Evolutionary conservation across 176 grass and related monocot species (phyloP).

Genomic region (Raddia distichophylla): DNA sequence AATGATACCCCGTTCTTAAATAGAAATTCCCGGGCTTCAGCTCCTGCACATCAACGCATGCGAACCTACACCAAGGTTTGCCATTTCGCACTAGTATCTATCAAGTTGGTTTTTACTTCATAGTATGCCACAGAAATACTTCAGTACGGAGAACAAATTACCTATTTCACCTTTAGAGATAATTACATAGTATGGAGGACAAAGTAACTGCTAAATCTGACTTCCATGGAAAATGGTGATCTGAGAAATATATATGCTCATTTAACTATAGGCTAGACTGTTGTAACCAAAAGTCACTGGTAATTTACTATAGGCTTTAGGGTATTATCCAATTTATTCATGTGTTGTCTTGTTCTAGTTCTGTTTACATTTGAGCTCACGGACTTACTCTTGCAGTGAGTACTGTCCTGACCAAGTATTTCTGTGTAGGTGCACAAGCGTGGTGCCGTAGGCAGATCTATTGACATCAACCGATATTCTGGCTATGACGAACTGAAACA

Average conservation of each 20-base stretch:
- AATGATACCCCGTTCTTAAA: constrained; percentile 65
- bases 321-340: constrained; percentile 9
- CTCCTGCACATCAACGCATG: constrained; percentile 67
- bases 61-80: constrained; percentile 85
- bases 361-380: background rate
- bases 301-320: constrained; percentile 3
- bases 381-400: background rate
- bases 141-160: constrained; percentile 11
- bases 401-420: constrained; percentile 18
- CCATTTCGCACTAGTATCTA: constrained; percentile 20
- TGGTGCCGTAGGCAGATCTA: constrained; percentile 81
- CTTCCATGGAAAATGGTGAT: constrained; percentile 13
- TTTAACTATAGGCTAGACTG: background rate
- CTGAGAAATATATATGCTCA: constrained; percentile 12
- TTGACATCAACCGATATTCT: constrained; percentile 73
- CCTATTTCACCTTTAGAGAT: constrained; percentile 28
- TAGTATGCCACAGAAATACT: background rate
- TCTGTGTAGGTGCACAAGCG: constrained; percentile 73
- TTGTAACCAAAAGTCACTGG: background rate
- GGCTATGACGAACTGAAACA: constrained; percentile 73
- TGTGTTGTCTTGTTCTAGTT: constrained; percentile 20
- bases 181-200: constrained; percentile 14
- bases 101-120: constrained; percentile 32
- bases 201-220: background rate
- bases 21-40: constrained; percentile 52